Evolutionary conservation across 2,329 filamentous ascomycete genomes (phyloP).

Genomic region (Cryphonectria nitschkei): DNA sequence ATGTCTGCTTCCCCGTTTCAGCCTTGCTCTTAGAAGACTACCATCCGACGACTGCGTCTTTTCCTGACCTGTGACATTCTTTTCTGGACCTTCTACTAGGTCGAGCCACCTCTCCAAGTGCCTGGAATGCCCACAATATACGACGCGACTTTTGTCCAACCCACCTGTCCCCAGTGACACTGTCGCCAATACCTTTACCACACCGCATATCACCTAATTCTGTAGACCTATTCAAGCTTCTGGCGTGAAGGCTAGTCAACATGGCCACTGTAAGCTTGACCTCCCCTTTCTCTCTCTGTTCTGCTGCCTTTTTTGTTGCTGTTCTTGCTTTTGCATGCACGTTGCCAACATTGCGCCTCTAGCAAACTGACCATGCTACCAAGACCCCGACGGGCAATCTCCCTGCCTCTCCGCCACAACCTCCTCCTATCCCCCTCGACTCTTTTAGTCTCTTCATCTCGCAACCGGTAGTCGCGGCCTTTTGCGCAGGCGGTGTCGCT

Average conservation of each 20-base stretch:
- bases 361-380: slow-evolving; percentile 21
- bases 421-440: slow-evolving; percentile 34
- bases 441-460: slow-evolving; percentile 61
- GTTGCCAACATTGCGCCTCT: background rate
- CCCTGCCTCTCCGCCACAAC: slow-evolving; percentile 22
- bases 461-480: slow-evolving; percentile 86
- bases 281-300: slow-evolving; percentile 9
- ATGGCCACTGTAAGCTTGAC: slow-evolving; percentile 45
- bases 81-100: background rate
- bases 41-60: slow-evolving; percentile 11
- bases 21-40: slow-evolving; percentile 19
- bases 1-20: slow-evolving; percentile 26
- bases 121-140: slow-evolving; percentile 24
- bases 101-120: slow-evolving; percentile 1
- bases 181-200: slow-evolving; percentile 9
- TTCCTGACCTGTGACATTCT: slow-evolving; percentile 14
- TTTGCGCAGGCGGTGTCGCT: slow-evolving; percentile 90
- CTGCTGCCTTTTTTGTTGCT: background rate
- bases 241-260: slow-evolving; percentile 30
- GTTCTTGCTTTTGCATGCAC: background rate
- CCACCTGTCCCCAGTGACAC: slow-evolving; percentile 17
- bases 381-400: slow-evolving; percentile 23
- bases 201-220: slow-evolving; percentile 20
- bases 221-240: slow-evolving; percentile 14
- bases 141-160: slow-evolving; percentile 9